These are phyloP conservation scores for Platanus orientalis DNA, from an alignment of 164 flowering plant species.

Conservation along the genomic window DNA sequence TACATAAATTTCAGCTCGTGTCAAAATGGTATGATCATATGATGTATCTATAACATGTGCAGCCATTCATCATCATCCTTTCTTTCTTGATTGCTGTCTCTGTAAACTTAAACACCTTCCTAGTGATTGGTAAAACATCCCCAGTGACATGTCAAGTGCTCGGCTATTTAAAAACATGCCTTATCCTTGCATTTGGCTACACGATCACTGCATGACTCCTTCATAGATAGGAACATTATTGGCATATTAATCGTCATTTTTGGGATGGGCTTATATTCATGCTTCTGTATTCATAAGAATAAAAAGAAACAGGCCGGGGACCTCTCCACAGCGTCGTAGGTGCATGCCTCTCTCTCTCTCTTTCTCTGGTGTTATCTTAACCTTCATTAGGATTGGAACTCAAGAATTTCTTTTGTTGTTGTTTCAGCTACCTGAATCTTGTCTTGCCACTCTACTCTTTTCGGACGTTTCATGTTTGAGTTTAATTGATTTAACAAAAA, in stretches of 20 bases:
- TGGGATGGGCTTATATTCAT: slow-evolving; percentile 90
- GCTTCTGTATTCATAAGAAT: slow-evolving; percentile 64
- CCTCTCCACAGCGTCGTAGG: slow-evolving; percentile 47
- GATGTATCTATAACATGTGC: slow-evolving; percentile 18
- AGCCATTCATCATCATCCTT: slow-evolving; percentile 75
- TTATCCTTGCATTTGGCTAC: slow-evolving; percentile 85
- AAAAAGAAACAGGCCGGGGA: slow-evolving; percentile 52
- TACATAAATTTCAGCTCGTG: too few relatives aligned
- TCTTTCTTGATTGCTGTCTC: slow-evolving; percentile 86
- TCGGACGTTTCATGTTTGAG: too few relatives aligned
- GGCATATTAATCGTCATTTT: slow-evolving; percentile 78
- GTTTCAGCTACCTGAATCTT: too few relatives aligned
- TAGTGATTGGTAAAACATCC: slow-evolving; percentile 93
- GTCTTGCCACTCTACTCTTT: too few relatives aligned
- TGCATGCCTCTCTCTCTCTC: slow-evolving; percentile 18
- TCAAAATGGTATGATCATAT: too few relatives aligned
- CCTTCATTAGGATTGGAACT: background rate
- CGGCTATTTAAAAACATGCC: slow-evolving; percentile 92
- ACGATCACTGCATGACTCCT: slow-evolving; percentile 89
- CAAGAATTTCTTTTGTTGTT: slow-evolving; percentile 4
- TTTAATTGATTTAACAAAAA: too few relatives aligned
- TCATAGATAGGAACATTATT: slow-evolving; percentile 78
- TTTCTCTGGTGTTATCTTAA: background rate
- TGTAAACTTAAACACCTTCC: slow-evolving; percentile 92
- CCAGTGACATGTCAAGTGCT: slow-evolving; percentile 96